Base-by-base conservation (phyloP, 495 filamentous ascomycete genomes). In the Polyplosphaeria fusca region DNA sequence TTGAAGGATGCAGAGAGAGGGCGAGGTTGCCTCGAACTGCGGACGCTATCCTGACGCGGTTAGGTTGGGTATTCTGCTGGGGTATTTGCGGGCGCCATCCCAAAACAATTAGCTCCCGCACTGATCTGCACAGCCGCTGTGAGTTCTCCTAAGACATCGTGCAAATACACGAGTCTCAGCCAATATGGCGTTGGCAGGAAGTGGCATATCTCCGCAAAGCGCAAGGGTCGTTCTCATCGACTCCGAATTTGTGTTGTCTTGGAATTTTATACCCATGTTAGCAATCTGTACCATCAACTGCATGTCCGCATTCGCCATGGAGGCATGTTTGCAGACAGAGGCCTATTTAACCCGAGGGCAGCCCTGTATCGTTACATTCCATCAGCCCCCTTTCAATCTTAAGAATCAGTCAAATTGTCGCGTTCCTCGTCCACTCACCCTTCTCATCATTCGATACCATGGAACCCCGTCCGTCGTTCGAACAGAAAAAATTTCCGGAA, bases 101-200 rank as follows among this genome's bases (percentile, higher is more conserved):
- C 40, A 43, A 43, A 43, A 7, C 18, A 18, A 43, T 43, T 43
- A 43, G 40, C 40, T 43, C 18, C 40, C 40, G 40, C 40, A 43
- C 5, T 20, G 9, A 43, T 43, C 30, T 35, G 30, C 30, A 35
- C 30, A n/a, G 9, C 30, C 30, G 11, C 40, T n/a, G 40, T 43
- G 19, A 43, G 40, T 18, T 12, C 18, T 5, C 40, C 19, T 18
- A 43, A 43, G 40, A 9, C 7, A 9, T 18, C 40, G 5, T 43
- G 40, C 40, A 43, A 43, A 18, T n/a, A 5, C 40, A 43, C 40
- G 7, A 9, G 19, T 5, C 18, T 19, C 18, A 20, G 9, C 18
- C 18, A 19, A 18, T 18, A 43, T 7, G 18, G 19, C 19, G 40
- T 18, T 20, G 11, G 40, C 40, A 43, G 40, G 5, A 20, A 19